These are phyloP conservation scores for Lithohypha guttulata DNA, from an alignment of 2,329 filamentous ascomycete genomes.

Conservation along the genomic window DNA sequence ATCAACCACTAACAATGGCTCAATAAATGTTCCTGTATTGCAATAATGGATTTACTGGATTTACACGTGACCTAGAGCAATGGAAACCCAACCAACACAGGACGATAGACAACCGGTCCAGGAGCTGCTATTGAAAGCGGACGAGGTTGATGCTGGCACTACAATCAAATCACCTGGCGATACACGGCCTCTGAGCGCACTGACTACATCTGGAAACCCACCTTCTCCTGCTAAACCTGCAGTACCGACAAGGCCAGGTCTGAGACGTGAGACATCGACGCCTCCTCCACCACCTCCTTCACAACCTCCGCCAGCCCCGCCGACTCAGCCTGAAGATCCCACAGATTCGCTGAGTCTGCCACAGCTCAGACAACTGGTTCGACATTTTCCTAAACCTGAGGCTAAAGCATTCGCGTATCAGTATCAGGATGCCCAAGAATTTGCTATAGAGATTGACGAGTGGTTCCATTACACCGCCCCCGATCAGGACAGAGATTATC, in stretches of 20 bases:
- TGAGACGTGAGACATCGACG: conserved; percentile 27
- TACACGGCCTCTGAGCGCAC: conserved; percentile 15
- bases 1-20: too few species aligned
- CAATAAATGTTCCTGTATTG: too few species aligned
- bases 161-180: conserved; percentile 32
- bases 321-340: conserved; percentile 29
- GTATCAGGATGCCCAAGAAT: conserved; percentile 60
- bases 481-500: conserved; percentile 63
- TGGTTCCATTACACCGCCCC: conserved; percentile 85
- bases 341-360: conserved; percentile 63
- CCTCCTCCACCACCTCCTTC: conserved; percentile 34
- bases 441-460: conserved; percentile 86
- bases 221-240: conserved; percentile 12
- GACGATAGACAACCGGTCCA: too few species aligned
- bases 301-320: conserved; percentile 35
- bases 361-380: conserved; percentile 62
- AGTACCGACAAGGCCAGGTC: conserved; percentile 19
- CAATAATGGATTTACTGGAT: too few species aligned
- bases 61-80: too few species aligned
- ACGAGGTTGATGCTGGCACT: conserved; percentile 39
- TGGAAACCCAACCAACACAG: too few species aligned
- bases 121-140: conserved; percentile 33
- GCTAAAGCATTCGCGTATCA: conserved; percentile 74
- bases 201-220: conserved; percentile 10
- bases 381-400: conserved; percentile 55